Evolutionary conservation across 225 moss, liverwort and hornwort species (phyloP).

Genomic region (Neckera pumila): DNA sequence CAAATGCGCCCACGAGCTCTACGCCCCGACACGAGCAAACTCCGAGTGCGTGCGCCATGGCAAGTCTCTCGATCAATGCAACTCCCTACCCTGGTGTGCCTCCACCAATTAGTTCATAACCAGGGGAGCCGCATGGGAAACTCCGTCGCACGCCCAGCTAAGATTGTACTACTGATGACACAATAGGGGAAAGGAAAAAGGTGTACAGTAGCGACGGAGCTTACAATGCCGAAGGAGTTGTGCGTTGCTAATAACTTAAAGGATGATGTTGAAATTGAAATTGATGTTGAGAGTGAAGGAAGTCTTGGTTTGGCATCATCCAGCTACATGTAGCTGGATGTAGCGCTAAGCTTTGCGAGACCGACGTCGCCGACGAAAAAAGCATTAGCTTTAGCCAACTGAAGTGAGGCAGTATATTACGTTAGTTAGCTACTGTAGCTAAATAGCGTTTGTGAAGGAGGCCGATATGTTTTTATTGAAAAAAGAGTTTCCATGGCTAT

Average conservation of each 20-base stretch:
- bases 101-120: not conserved
- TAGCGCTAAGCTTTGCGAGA: not conserved
- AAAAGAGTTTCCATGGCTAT: not conserved
- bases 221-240: not conserved
- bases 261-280: not conserved
- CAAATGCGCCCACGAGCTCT: not conserved
- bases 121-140: not conserved
- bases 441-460: not conserved
- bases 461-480: not conserved
- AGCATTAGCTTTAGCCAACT: not conserved
- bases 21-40: not conserved
- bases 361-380: not conserved
- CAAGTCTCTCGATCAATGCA: not conserved
- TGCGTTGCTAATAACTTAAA: not conserved
- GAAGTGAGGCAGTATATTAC: not conserved
- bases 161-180: not conserved
- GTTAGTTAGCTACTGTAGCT: not conserved
- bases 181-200: too few species aligned
- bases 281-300: not conserved
- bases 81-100: not conserved
- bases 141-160: not conserved
- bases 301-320: not conserved
- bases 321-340: too few species aligned
- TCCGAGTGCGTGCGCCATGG: constrained; percentile 16
- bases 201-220: not conserved